Percentiles rank a stretch among this genome's conserved stretches.
Conservation (phyloP, 1,284 basidiomycete species). For the Sporisorium reilianum region DNA sequence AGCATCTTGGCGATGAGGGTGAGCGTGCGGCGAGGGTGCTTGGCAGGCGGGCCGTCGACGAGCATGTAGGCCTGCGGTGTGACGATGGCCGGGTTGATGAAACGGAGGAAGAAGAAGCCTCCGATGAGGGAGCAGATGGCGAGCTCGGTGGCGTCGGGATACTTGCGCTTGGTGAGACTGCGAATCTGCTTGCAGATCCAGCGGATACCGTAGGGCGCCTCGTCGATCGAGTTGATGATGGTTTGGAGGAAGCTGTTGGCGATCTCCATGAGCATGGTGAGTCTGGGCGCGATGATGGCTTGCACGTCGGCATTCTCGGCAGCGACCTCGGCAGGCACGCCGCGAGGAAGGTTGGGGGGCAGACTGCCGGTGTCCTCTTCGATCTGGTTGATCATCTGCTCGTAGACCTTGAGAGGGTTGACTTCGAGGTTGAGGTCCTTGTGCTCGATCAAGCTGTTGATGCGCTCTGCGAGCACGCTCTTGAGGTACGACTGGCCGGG, state of each 20-base stretch:
- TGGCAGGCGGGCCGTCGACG: constrained; percentile 95
- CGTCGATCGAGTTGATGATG: constrained; percentile 98
- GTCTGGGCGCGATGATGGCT: constrained; percentile 92
- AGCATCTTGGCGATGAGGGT: constrained; percentile 99
- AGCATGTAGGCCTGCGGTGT: constrained; percentile 99
- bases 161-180: constrained; percentile 96
- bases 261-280: constrained; percentile 99
- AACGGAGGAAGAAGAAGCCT: constrained; percentile 99
- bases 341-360: constrained; percentile 88
- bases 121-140: constrained; percentile 98
- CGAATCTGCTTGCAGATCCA: constrained; percentile 99
- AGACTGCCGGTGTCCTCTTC: constrained; percentile 93
- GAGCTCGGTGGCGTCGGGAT: constrained; percentile 96
- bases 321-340: constrained; percentile 92
- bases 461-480: constrained; percentile 92
- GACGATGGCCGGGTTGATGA: constrained; percentile 99
- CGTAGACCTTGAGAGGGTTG: constrained; percentile 89
- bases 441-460: constrained; percentile 97
- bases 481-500: constrained; percentile 98
- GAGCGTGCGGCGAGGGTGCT: constrained; percentile 93
- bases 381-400: constrained; percentile 78
- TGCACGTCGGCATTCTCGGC: constrained; percentile 93
- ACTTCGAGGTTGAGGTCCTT: constrained; percentile 98
- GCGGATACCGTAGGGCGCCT: constrained; percentile 96
- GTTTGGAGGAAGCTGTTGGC: constrained; percentile 95